These are phyloP conservation scores for Hortiboletus campestris DNA, from an alignment of 768 basidiomycete genomes.

Conservation along the genomic window DNA sequence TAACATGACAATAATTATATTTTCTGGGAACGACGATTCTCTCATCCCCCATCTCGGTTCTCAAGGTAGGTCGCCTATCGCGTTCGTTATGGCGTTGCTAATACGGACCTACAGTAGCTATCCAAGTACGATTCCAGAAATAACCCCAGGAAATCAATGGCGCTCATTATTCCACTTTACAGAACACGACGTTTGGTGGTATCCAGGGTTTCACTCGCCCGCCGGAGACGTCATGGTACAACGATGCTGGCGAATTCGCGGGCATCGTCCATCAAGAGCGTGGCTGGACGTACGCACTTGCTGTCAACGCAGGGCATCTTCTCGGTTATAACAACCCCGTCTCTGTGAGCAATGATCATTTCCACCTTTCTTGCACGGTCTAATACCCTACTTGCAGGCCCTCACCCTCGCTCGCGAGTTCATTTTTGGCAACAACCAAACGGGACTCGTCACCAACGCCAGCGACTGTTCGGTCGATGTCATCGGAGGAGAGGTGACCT, in stretches of 20 bases:
- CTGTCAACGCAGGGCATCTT: constrained; percentile 40
- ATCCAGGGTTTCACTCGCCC: constrained; percentile 69
- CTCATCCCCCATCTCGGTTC: constrained; percentile 62
- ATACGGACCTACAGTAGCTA: constrained; percentile 43
- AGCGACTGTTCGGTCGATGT: constrained; percentile 29
- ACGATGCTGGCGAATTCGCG: constrained; percentile 55
- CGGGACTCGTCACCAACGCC: constrained; percentile 49
- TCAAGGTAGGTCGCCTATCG: constrained; percentile 44
- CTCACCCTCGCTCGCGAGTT: constrained; percentile 64
- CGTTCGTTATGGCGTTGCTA: neutral
- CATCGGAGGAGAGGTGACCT: constrained; percentile 50
- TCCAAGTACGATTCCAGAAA: constrained; percentile 42
- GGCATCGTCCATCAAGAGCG: constrained; percentile 77
- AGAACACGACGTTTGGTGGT: constrained; percentile 81
- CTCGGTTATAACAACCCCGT: constrained; percentile 37
- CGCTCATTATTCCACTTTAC: neutral
- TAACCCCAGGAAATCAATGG: too few species aligned
- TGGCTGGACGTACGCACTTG: constrained; percentile 47
- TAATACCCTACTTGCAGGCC: constrained; percentile 39
- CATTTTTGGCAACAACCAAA: constrained; percentile 58
- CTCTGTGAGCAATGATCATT: constrained; percentile 40
- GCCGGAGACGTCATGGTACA: constrained; percentile 67
- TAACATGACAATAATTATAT: constrained; percentile 53
- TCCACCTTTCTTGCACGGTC: neutral
- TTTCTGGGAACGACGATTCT: constrained; percentile 68